Base-by-base conservation (phyloP, 176 grass and related monocot genomes). In the Rhynchospora pubera region DNA sequence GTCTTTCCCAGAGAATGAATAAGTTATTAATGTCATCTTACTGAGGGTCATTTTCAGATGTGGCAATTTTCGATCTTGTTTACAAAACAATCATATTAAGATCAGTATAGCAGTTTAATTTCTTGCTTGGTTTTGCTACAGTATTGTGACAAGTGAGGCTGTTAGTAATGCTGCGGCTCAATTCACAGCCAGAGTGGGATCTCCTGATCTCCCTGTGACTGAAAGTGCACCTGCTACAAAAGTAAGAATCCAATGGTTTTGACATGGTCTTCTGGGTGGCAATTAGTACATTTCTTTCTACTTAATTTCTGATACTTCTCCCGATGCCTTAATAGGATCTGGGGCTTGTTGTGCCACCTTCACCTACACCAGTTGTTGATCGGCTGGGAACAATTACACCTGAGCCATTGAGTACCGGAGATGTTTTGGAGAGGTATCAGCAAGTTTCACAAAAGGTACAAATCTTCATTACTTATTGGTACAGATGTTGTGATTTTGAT, bases 371-470 rank as follows among this genome's bases (percentile, higher is more conserved):
- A 76, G 73, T 85, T 91, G 89, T 85, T 81, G 87, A 89, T 44
- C 85, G 58, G 14, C 80, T 89, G 79, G 92, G 90, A 82, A 83
- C 95, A 83, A 88, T 91, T 65, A 88, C 89, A 75, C 84, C 87
- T 47, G 92, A 98, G 85, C 83, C 76, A 60, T 24, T 94, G 83
- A 94, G 43, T 83, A 94, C 95, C 57, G 90, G 86, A 12, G 92
- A 91, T 30, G 92, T 87, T 30, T 79, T 98, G 84, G 95, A 94
- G 8, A 92, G 52, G 76, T 98, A 98, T 65, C 90, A 88, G 79
- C 92, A 87, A 85, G 85, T 98, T 83, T 85, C 83, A 78, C 92
- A 93, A 58, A 98, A 94, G 92, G 95, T 97, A 91, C 48, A 34
- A 30, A 52, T 81, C 65, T 71, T 91, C 78, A 28, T 30, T 4